Base-by-base conservation (phyloP, 306 rosid genomes). In the Dalbergia cultrata region DNA sequence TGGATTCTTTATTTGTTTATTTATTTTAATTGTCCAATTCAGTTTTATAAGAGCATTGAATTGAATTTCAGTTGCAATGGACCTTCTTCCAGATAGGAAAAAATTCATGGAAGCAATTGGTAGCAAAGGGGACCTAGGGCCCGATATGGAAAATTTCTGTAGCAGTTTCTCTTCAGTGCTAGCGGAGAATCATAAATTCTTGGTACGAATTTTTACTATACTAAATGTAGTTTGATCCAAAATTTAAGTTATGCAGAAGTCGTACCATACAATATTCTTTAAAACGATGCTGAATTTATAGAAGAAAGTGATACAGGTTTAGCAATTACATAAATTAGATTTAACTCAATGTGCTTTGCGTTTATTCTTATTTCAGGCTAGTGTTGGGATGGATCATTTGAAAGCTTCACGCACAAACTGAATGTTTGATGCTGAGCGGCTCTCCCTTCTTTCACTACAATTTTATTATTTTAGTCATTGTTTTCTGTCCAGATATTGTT, bases 21-120 rank as follows among this genome's bases (percentile, higher is more conserved):
- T 26, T 26, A 26, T 26, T 26, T 41, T 79, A 49, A 71, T 71
- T 16, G 60, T 54, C 6, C 47, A 44, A n/a, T 13, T 43, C 3
- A 74, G 13, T 21, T 8, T 44, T 2, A n/a, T 18, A 2, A 67
- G 41, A 68, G n/a, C 11, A 17, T 18, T 78, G 18, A 9, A 35
- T 70, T 63, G 63, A 49, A 34, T 83, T 80, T 13, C 76, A 90
- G 69, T 92, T 74, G 97, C 94, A 44, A 83, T 92, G 94, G 89
- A 90, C 79, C 90, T 92, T 19, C 93, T 89, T 72, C 97, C 97
- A 3, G 95, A 92, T 50, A 88, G 94, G 54, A 87, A 87, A 84
- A 92, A 83, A 81, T 90, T 92, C 82, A 87, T 92, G 94, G 93
- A 87, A 5, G 85, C 81, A 43, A 71, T 92, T 60, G 77, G 85